These are phyloP conservation scores for Sordariomycetes sp. DNA, from an alignment of 2,329 filamentous ascomycete genomes.

Conservation along the genomic window DNA sequence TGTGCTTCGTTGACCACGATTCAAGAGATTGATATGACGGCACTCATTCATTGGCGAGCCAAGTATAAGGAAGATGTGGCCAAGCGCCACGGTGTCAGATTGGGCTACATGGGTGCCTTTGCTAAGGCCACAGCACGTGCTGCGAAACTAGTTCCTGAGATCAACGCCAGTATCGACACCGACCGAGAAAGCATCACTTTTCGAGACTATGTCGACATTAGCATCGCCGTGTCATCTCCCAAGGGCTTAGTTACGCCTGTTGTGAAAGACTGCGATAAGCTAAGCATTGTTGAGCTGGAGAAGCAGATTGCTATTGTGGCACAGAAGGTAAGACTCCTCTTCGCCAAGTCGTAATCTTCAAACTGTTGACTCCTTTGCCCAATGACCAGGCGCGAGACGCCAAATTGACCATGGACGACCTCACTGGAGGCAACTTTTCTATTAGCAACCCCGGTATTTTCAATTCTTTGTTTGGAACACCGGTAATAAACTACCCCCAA, in stretches of 20 bases:
- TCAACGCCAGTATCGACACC: constrained; percentile 52
- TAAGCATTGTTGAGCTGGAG: constrained; percentile 21
- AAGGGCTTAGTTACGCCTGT: constrained; percentile 68
- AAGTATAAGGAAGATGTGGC: constrained; percentile 49
- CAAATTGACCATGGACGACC: constrained; percentile 69
- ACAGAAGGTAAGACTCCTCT: constrained; percentile 43
- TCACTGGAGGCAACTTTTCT: constrained; percentile 68
- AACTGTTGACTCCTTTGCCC: neutral
- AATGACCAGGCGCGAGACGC: constrained; percentile 51
- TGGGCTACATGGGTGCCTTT: constrained; percentile 69
- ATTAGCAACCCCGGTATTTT: constrained; percentile 79
- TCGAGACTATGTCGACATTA: constrained; percentile 64
- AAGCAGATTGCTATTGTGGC: constrained; percentile 57
- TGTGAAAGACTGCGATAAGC: constrained; percentile 54
- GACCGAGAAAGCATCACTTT: constrained; percentile 46
- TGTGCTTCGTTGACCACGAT: constrained; percentile 61
- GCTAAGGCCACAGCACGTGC: constrained; percentile 63
- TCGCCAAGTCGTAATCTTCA: too few relatives aligned
- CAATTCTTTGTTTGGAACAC: constrained; percentile 39
- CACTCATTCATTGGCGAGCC: constrained; percentile 54
- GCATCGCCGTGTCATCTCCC: constrained; percentile 64
- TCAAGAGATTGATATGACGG: constrained; percentile 39
- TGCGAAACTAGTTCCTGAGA: constrained; percentile 58
- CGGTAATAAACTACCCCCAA: constrained; percentile 70
- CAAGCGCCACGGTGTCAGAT: constrained; percentile 21